Evolutionary conservation across 352 stramenopile genomes (phyloP).

Genomic region (Phytopythium mirpurense): DNA sequence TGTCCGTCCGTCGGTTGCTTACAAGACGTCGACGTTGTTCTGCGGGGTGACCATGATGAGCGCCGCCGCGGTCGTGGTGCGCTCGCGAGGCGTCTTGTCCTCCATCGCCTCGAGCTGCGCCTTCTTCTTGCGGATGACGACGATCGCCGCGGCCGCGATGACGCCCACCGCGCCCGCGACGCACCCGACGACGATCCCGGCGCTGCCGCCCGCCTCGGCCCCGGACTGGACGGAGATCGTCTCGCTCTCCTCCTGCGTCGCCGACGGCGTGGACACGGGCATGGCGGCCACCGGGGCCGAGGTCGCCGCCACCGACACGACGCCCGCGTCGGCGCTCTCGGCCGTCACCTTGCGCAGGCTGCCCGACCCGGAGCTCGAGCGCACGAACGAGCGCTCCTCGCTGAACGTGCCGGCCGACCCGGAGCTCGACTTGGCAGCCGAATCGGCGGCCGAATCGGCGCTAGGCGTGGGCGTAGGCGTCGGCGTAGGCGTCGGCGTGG

Average conservation of each 20-base stretch:
- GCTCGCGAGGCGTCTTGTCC: constrained; percentile 40
- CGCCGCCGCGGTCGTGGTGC: constrained; percentile 18
- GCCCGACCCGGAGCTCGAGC: constrained; percentile 11
- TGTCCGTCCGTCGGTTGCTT: constrained; percentile 4
- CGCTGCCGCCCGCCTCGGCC: neutral
- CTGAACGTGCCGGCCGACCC: constrained; percentile 10
- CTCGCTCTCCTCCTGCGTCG: constrained; percentile 17
- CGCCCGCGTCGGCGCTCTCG: constrained; percentile 9
- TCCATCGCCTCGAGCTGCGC: constrained; percentile 47
- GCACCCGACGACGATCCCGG: constrained; percentile 29
- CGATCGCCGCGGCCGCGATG: constrained; percentile 45
- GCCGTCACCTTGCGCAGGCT: constrained; percentile 17
- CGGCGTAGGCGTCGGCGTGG: constrained; percentile 27
- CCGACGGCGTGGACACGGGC: constrained; percentile 10
- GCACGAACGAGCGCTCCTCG: constrained; percentile 8
- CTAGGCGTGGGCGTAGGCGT: constrained; percentile 20
- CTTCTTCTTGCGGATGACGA: constrained; percentile 71
- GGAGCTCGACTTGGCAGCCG: constrained; percentile 7
- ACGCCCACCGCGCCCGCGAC: constrained; percentile 30
- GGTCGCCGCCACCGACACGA: neutral
- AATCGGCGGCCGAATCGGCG: neutral
- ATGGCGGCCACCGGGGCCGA: constrained; percentile 5
- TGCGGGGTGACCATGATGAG: constrained; percentile 49
- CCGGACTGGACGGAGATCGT: constrained; percentile 30
- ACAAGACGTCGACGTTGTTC: constrained; percentile 48